Evolutionary conservation across 2,329 filamentous ascomycete genomes (phyloP).

Genomic region (Lecanoromycetidae sp.): DNA sequence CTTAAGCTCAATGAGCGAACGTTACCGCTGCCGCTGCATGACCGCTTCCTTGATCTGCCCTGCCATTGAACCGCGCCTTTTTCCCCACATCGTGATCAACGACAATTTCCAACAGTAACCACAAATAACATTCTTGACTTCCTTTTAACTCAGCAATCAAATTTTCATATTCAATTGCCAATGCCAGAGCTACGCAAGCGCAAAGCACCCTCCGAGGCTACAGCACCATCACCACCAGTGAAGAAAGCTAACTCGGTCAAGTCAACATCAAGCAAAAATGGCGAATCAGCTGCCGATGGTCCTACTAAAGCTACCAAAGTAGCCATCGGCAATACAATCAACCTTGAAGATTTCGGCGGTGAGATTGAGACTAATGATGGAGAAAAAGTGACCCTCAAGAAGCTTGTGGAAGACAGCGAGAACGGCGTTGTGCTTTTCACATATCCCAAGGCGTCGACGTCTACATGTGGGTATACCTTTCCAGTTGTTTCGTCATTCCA

Average conservation of each 20-base stretch:
- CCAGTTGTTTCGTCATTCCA: too few relatives aligned
- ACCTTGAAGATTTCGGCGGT: conserved; percentile 45
- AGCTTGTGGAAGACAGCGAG: conserved; percentile 71
- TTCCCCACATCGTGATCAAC: too few relatives aligned
- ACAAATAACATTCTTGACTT: too few relatives aligned
- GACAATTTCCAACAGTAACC: too few relatives aligned
- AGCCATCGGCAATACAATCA: conserved; percentile 40
- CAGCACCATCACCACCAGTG: conserved; percentile 11
- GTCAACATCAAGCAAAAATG: conserved; percentile 25
- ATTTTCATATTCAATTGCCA: too few relatives aligned
- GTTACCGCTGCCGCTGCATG: too few relatives aligned
- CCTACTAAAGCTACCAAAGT: conserved; percentile 18
- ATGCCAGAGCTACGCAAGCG: conserved; percentile 20
- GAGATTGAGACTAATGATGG: conserved; percentile 81
- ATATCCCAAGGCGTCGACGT: conserved; percentile 88
- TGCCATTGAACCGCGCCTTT: too few relatives aligned
- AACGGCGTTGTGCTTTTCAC: conserved; percentile 84
- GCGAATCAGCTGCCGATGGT: conserved; percentile 18
- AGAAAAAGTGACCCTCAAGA: conserved; percentile 62
- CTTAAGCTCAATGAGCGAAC: too few relatives aligned
- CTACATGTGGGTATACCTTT: conserved; percentile 77
- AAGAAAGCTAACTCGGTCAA: conserved; percentile 23
- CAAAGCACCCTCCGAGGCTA: conserved; percentile 8
- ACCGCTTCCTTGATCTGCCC: too few relatives aligned
- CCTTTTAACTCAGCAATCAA: too few relatives aligned